phyloP scores from a whole-genome alignment of 345 rosid genomes.

The Sapria himalayana region DNA sequence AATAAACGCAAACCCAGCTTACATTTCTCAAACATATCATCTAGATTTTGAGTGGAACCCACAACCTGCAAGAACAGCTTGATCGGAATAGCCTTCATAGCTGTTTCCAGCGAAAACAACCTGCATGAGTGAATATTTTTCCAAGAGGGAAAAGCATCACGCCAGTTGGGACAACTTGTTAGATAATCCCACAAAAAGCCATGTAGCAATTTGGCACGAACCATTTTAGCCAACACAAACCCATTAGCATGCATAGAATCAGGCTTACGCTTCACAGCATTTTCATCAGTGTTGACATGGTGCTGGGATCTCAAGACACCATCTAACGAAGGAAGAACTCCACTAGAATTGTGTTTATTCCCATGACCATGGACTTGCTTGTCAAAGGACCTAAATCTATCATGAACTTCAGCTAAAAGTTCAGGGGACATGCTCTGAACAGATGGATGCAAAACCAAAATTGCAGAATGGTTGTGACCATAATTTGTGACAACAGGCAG shows the following conservation, averaged over 20 bases:
- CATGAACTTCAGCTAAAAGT: conserved; percentile 42
- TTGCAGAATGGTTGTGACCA: conserved; percentile 35
- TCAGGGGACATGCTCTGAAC: conserved; percentile 35
- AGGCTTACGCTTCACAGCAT: conserved; percentile 25
- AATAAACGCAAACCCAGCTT: conserved; percentile 44
- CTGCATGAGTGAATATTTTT: conserved; percentile 16
- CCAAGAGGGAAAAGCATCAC: conserved; percentile 22
- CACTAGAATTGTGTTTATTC: conserved; percentile 26
- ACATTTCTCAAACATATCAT: conserved; percentile 58
- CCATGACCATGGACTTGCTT: conserved; percentile 49
- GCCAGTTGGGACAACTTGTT: conserved; percentile 29
- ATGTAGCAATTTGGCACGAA: conserved; percentile 71
- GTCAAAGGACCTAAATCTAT: conserved; percentile 59
- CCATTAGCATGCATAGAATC: conserved; percentile 91
- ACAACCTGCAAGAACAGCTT: conserved; percentile 77
- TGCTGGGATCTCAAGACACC: conserved; percentile 45
- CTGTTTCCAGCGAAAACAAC: conserved; percentile 56
- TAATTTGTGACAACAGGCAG: conserved; percentile 74
- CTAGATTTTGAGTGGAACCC: conserved; percentile 48
- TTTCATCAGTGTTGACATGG: conserved; percentile 23
- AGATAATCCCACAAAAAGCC: conserved; percentile 58
- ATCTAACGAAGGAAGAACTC: conserved; percentile 45
- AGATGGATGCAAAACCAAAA: conserved; percentile 66
- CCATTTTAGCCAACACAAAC: conserved; percentile 84
- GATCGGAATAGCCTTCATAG: conserved; percentile 55